Percentiles rank a stretch among this genome's conserved stretches.
Conservation (phyloP, 1,139 yeast species). For the Nadsonia starkeyi-henricii region DNA sequence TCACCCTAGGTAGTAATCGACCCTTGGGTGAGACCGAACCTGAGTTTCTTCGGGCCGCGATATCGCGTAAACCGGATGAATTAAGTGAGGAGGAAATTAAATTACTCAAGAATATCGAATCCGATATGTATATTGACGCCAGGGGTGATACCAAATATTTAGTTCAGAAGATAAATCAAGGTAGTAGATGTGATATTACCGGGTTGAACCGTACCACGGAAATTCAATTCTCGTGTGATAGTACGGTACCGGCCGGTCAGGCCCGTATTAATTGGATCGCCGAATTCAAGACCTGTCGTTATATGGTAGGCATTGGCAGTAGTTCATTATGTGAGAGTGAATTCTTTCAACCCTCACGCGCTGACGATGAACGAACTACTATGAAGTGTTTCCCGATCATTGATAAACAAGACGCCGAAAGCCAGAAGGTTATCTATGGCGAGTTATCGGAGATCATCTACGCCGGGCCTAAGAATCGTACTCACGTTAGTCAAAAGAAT, state of each 20-base stretch:
- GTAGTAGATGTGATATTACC: conserved; percentile 64
- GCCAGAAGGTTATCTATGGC: conserved; percentile 1
- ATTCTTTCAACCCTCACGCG: conserved; percentile 33
- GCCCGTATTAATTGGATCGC: conserved; percentile 30
- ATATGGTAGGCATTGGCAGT: conserved; percentile 44
- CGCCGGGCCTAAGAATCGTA: neutral
- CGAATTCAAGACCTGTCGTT: conserved; percentile 64
- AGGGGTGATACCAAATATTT: conserved; percentile 17
- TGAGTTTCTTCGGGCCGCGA: neutral
- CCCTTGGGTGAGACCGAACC: neutral
- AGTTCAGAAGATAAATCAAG: conserved; percentile 41
- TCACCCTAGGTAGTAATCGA: conserved; percentile 30
- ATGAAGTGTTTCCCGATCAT: conserved; percentile 4
- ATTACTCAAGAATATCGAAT: neutral
- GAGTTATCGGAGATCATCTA: conserved; percentile 1
- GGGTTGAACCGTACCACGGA: conserved; percentile 47
- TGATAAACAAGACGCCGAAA: conserved; percentile 1
- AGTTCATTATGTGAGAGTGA: conserved; percentile 44
- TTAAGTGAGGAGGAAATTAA: conserved; percentile 7
- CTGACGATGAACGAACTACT: conserved; percentile 21
- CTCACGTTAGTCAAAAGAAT: neutral
- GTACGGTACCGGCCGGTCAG: conserved; percentile 18
- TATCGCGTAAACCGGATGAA: neutral
- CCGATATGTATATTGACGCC: conserved; percentile 9
- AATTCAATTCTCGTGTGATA: conserved; percentile 55